Evolutionary conservation across 2,329 filamentous ascomycete genomes (phyloP).

Genomic region (Xylariales sp.): DNA sequence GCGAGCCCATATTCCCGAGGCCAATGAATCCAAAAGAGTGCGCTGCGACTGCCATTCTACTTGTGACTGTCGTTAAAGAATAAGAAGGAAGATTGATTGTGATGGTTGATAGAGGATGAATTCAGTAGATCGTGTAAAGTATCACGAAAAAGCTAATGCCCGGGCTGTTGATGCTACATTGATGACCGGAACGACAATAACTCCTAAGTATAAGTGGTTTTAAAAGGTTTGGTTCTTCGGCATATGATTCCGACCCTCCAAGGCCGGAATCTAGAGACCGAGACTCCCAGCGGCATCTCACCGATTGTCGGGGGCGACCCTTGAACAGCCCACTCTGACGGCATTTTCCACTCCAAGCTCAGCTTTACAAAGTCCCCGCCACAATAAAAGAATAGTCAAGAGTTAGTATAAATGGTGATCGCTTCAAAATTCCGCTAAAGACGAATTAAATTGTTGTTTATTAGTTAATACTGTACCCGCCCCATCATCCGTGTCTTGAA

Average conservation of each 20-base stretch:
- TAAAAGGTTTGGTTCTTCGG: background rate
- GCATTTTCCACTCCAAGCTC: background rate
- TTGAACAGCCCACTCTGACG: background rate
- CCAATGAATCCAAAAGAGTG: slow-evolving; percentile 3
- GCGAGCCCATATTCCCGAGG: slow-evolving; percentile 1
- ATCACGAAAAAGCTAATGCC: no score
- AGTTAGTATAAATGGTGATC: background rate
- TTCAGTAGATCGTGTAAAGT: no score
- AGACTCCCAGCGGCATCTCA: background rate
- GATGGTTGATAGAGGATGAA: background rate
- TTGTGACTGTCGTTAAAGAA: background rate
- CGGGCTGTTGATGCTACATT: no score
- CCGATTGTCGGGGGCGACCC: background rate
- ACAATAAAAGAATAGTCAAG: background rate
- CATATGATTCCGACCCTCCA: background rate
- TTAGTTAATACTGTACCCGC: background rate
- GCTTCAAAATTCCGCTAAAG: background rate
- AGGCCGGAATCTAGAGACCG: slow-evolving; percentile 1
- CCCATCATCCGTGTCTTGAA: background rate
- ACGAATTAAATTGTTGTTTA: background rate
- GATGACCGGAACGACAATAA: background rate
- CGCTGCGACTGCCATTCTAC: background rate
- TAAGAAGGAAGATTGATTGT: background rate
- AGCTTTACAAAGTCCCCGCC: background rate
- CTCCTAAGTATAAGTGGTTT: background rate